phyloP scores from a whole-genome alignment of 2,329 filamentous ascomycete genomes.

The Exutisphaerella laricina region DNA sequence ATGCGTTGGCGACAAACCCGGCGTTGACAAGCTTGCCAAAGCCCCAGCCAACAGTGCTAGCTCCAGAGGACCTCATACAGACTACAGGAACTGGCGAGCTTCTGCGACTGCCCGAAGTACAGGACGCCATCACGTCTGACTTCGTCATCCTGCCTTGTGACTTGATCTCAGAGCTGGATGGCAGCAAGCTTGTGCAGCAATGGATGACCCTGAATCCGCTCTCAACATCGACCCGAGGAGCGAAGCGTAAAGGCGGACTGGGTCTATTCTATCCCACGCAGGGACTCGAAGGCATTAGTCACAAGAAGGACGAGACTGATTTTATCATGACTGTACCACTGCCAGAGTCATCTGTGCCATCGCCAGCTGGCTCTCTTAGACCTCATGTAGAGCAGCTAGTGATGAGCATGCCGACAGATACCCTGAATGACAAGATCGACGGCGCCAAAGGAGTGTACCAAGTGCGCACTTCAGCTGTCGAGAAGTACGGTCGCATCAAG shows the following conservation, averaged over 20 bases:
- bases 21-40: slow-evolving; percentile 67
- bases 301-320: slow-evolving; percentile 89
- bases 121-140: slow-evolving; percentile 70
- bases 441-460: slow-evolving; percentile 67
- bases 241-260: slow-evolving; percentile 68
- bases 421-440: slow-evolving; percentile 75
- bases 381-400: slow-evolving; percentile 69
- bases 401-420: slow-evolving; percentile 83
- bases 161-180: slow-evolving; percentile 81
- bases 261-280: slow-evolving; percentile 91
- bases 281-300: slow-evolving; percentile 55
- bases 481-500: slow-evolving; percentile 67
- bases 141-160: slow-evolving; percentile 92
- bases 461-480: slow-evolving; percentile 63
- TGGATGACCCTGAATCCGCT: slow-evolving; percentile 71
- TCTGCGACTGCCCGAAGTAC: slow-evolving; percentile 75
- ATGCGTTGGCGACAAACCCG: slow-evolving; percentile 71
- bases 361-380: slow-evolving; percentile 60
- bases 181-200: slow-evolving; percentile 74
- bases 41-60: slow-evolving; percentile 68
- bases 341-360: slow-evolving; percentile 51
- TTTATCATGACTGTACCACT: slow-evolving; percentile 77
- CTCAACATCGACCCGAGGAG: slow-evolving; percentile 50
- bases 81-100: slow-evolving; percentile 88
- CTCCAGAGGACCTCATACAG: slow-evolving; percentile 68